These are phyloP conservation scores for Cupressus sempervirens DNA, from an alignment of 75 land plant species.

Conservation along the genomic window DNA sequence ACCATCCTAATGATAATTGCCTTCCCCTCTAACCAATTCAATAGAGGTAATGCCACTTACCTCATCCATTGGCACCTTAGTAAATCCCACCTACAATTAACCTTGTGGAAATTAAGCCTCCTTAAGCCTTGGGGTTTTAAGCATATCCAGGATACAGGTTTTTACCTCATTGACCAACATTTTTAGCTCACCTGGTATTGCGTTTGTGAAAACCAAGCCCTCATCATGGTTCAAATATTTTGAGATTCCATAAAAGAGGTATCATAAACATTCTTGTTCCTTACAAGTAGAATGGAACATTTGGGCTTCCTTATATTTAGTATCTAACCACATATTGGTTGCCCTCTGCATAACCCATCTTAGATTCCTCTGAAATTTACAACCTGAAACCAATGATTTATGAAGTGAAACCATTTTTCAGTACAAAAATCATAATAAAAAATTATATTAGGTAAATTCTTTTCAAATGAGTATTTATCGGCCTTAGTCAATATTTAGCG, in stretches of 20 bases:
- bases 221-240: not conserved
- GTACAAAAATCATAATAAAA: too few species aligned
- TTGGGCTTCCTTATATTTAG: not conserved
- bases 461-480: too few species aligned
- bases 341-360: too few species aligned
- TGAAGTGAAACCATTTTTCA: too few species aligned
- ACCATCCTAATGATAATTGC: not conserved
- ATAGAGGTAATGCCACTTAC: not conserved
- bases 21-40: not conserved
- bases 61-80: not conserved
- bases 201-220: not conserved
- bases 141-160: not conserved
- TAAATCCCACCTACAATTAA: not conserved
- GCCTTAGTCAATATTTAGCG: too few species aligned
- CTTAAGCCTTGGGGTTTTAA: not conserved
- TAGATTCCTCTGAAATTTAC: too few species aligned
- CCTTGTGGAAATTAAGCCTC: not conserved
- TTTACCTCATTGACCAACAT: too few species aligned
- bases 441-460: too few species aligned
- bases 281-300: too few species aligned
- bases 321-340: too few species aligned
- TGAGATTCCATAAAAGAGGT: not conserved
- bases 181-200: not conserved
- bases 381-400: too few species aligned
- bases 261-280: not conserved